Conservation (phyloP, 331 rosid genomes). For the Quercus tomentella region DNA sequence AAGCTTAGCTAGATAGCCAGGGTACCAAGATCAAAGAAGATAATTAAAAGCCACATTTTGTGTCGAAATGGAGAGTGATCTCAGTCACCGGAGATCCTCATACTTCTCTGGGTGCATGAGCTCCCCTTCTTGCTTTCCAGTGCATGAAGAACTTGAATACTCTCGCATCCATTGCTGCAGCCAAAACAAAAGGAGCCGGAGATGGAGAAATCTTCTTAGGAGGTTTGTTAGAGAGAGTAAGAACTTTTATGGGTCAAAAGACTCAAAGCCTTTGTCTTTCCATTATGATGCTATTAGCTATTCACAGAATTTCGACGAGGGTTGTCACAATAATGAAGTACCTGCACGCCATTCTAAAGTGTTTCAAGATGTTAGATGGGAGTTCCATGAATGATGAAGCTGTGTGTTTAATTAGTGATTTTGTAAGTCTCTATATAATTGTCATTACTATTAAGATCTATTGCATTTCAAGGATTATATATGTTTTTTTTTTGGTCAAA, state of each 20-base stretch:
- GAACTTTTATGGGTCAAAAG: conserved; percentile 37
- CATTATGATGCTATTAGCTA: conserved; percentile 82
- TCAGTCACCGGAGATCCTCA: conserved; percentile 16
- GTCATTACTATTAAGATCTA: not conserved
- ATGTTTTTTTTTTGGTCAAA: not conserved
- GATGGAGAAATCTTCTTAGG: conserved; percentile 53
- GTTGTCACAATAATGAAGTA: conserved; percentile 41
- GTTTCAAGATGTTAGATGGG: conserved; percentile 35
- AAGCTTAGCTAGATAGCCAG: not conserved
- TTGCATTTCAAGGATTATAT: not conserved
- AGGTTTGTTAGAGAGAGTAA: conserved; percentile 49
- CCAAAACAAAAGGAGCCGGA: conserved; percentile 24
- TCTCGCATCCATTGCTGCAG: conserved; percentile 37
- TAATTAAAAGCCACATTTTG: not conserved
- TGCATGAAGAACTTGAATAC: conserved; percentile 45
- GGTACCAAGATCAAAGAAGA: not conserved
- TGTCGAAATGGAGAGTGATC: conserved; percentile 47
- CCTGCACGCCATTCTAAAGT: conserved; percentile 29
- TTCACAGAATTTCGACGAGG: conserved; percentile 79
- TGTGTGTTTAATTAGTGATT: not conserved
- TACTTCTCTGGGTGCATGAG: conserved; percentile 33
- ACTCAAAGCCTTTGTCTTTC: conserved; percentile 50
- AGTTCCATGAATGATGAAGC: not conserved
- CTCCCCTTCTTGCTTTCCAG: conserved; percentile 57
- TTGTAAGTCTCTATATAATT: not conserved